Evolutionary conservation across 1,139 yeast genomes (phyloP), one percentile per base, ranked within the genome.

Genomic region (Geotrichum australiense): DNA sequence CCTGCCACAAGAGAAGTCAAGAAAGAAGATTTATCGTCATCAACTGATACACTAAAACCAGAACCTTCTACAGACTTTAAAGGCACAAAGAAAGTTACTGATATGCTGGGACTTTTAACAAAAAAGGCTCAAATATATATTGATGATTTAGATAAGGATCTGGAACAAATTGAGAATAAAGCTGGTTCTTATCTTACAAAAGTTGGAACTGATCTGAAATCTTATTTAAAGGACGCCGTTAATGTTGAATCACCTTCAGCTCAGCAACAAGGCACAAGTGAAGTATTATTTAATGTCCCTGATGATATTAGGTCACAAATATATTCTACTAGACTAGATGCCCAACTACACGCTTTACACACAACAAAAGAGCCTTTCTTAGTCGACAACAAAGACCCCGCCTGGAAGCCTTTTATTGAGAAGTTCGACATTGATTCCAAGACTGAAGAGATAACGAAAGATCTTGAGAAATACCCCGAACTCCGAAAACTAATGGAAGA

Each of bases 141-240:
- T 46, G 89, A 82, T 53, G 68, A 70, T 5, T 66, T 83, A 43
- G 94, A 83, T 57, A 67, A 73, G 20, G 82, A 76, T 49, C 66
- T 84, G 39, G 94, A 80, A 52, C 67, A 68, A 43, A 74, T 83
- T 7, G 94, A 80, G 55, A 71, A 71, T 46, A 68, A 68, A 35
- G 86, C 91, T 0, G 75, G 80, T 0, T 68, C 69, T 24, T 78
- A 76, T 49, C 74, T 79, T 11, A 60, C 67, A 33, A 75, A 71
- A 54, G 65, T 82, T 45, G 74, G 87, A 3, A 51, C 54, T n/a
- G 65, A 61, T 33, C 45, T 66, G 23, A 53, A 52, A 27, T 68
- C 76, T 4, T 73, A 80, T 51, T 66, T 81, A 39, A 69, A 76
- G 33, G 74, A 66, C 3, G 71, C 78, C 4, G 73, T 77, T 5